Evolutionary conservation across 305 asterid genomes (phyloP).

Genomic region (Ilex paraguariensis): DNA sequence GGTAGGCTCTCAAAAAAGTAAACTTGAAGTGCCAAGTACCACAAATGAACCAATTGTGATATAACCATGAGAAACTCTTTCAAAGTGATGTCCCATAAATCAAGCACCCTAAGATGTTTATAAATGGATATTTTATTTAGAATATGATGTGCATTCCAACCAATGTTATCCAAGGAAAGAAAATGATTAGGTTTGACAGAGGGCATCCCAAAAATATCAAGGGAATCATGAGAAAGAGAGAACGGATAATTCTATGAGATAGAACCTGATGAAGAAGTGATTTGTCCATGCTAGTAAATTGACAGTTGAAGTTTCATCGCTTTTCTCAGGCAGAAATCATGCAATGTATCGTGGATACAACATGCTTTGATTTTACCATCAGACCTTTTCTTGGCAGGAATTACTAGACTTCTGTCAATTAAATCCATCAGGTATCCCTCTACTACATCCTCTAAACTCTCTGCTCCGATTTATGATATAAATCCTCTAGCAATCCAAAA

Average conservation of each 20-base stretch:
- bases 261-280: neutral
- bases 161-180: neutral
- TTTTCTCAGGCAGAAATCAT: conserved; percentile 1
- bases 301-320: neutral
- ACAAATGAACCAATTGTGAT: neutral
- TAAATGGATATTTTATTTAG: neutral
- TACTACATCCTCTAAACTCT: conserved; percentile 11
- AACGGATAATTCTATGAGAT: neutral
- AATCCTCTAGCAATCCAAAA: conserved; percentile 20
- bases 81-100: neutral
- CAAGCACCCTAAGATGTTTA: neutral
- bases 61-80: neutral
- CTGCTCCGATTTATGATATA: neutral
- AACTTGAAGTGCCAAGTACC: neutral
- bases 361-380: neutral
- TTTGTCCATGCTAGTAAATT: neutral
- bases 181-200: neutral
- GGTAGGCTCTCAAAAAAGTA: neutral
- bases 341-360: neutral
- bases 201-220: neutral
- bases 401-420: neutral
- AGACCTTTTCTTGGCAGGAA: neutral
- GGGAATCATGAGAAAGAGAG: neutral
- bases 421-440: conserved; percentile 10
- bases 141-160: neutral